Percentiles rank a stretch among this genome's conserved stretches.
Evolutionary conservation across 192 early-diverging fungal species (phyloP).

Genomic region (Rhizoclosmatium globosum): DNA sequence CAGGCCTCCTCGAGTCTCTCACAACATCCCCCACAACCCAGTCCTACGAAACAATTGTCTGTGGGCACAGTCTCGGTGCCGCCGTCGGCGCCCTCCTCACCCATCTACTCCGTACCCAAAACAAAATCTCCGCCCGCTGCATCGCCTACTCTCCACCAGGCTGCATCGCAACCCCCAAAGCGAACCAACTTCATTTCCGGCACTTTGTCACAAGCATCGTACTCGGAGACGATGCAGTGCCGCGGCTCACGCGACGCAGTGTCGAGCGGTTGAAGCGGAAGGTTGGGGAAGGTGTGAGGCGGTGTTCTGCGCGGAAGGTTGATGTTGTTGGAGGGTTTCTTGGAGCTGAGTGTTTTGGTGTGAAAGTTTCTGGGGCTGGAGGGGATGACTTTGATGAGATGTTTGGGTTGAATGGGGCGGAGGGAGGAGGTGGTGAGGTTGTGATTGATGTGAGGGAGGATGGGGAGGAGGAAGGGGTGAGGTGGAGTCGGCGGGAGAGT

Average conservation of each 20-base stretch:
- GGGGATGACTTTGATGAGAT: conserved; percentile 12
- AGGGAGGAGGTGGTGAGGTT: conserved; percentile 4
- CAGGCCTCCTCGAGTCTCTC: conserved; percentile 41
- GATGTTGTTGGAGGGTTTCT: conserved; percentile 47
- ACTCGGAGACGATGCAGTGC: conserved; percentile 53
- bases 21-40: conserved; percentile 21
- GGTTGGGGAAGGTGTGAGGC: conserved; percentile 30
- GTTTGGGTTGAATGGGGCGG: conserved; percentile 1
- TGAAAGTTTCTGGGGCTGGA: conserved; percentile 4
- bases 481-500: background rate
- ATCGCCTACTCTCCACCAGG: conserved; percentile 56
- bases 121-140: conserved; percentile 29
- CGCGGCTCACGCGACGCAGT: conserved; percentile 49
- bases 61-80: conserved; percentile 61
- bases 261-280: conserved; percentile 51
- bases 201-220: conserved; percentile 56
- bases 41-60: conserved; percentile 43
- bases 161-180: conserved; percentile 48
- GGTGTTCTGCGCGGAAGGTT: conserved; percentile 48
- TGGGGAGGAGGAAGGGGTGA: background rate
- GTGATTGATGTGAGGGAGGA: background rate
- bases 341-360: conserved; percentile 31
- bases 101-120: conserved; percentile 39
- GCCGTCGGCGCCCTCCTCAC: conserved; percentile 54
- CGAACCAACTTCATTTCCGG: conserved; percentile 44